These are phyloP conservation scores for Suaeda aralocaspica DNA, from an alignment of 148 eudicot species.

Conservation along the genomic window DNA sequence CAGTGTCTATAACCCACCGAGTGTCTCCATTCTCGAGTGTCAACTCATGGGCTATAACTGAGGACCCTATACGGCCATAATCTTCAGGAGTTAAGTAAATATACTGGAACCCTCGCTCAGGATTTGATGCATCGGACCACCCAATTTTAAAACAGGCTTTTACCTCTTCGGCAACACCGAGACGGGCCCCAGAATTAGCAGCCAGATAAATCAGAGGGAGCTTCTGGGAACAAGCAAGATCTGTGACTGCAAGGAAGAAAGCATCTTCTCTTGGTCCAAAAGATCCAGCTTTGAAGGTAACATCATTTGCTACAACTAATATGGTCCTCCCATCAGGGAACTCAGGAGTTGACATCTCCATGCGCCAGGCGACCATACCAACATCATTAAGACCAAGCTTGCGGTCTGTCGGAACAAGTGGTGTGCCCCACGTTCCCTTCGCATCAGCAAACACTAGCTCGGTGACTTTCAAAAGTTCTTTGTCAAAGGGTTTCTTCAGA, in stretches of 20 bases:
- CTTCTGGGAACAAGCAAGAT: constrained; percentile 78
- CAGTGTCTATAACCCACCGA: constrained; percentile 87
- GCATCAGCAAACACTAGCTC: constrained; percentile 78
- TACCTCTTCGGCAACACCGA: constrained; percentile 95
- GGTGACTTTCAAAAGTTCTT: constrained; percentile 45
- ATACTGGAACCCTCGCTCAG: constrained; percentile 86
- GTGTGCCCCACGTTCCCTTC: constrained; percentile 72
- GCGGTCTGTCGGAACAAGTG: constrained; percentile 57
- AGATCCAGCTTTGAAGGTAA: constrained; percentile 91
- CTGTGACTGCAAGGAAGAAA: constrained; percentile 87
- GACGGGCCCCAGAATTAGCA: constrained; percentile 95
- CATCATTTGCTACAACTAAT: constrained; percentile 77
- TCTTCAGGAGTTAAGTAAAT: constrained; percentile 87
- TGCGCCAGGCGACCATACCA: constrained; percentile 95
- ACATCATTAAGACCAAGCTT: constrained; percentile 68
- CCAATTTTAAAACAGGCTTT: constrained; percentile 95
- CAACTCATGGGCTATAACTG: constrained; percentile 83
- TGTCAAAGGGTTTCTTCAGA: constrained; percentile 41
- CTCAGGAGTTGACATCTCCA: constrained; percentile 96
- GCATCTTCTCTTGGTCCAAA: constrained; percentile 96
- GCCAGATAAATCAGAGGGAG: constrained; percentile 92
- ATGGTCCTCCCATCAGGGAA: constrained; percentile 85
- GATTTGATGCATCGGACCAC: constrained; percentile 82
- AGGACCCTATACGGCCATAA: constrained; percentile 48
- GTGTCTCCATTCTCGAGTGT: constrained; percentile 66